Evolutionary conservation across 345 rosid species (phyloP).

Genomic region (Theobroma cacao): DNA sequence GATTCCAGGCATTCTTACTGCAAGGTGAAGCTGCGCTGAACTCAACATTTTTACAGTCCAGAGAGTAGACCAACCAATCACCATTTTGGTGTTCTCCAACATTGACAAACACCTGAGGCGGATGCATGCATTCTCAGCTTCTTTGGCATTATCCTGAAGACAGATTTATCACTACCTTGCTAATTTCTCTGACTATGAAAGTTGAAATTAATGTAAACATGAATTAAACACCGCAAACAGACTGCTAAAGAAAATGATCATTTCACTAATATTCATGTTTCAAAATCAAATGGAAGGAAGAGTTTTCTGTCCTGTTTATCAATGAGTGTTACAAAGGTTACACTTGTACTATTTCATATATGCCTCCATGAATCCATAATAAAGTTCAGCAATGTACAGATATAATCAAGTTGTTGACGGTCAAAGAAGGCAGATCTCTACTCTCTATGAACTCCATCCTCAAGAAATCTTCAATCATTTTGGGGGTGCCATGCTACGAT

Average conservation of each 20-base stretch:
- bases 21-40: background rate
- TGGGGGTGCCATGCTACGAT: slow-evolving; percentile 20
- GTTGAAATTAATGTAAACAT: background rate
- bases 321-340: background rate
- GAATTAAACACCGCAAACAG: background rate
- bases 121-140: background rate
- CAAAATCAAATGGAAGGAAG: background rate
- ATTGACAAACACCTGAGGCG: background rate
- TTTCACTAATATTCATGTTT: background rate
- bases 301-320: background rate
- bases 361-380: background rate
- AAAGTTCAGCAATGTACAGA: background rate
- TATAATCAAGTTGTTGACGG: background rate
- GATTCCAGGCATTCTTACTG: background rate
- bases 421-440: background rate
- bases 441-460: background rate
- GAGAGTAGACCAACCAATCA: too few relatives aligned
- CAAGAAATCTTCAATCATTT: slow-evolving; percentile 26
- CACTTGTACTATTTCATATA: background rate
- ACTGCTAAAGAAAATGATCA: background rate
- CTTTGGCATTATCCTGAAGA: background rate
- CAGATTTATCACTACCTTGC: background rate
- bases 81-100: too few relatives aligned
- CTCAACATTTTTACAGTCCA: background rate
- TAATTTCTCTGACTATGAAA: too few relatives aligned